Percentiles rank a stretch among this genome's conserved stretches.
These are phyloP conservation scores for Mycothermus thermophilus DNA, from an alignment of 495 filamentous ascomycete genomes.

Conservation along the genomic window DNA sequence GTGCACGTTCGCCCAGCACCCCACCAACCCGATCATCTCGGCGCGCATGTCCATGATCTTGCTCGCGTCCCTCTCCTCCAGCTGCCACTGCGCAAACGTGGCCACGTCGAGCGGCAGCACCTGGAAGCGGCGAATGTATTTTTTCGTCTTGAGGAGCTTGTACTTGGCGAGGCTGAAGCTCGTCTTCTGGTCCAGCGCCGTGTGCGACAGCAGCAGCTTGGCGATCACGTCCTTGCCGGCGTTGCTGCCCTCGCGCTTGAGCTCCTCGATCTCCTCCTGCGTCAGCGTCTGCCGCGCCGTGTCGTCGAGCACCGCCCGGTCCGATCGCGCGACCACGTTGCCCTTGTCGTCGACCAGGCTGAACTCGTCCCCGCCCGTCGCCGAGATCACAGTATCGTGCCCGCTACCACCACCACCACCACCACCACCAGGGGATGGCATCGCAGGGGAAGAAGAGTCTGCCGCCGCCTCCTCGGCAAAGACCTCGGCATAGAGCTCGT, in stretches of 20 bases:
- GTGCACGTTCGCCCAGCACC: constrained; percentile 40
- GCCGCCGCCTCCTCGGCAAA: constrained; percentile 39
- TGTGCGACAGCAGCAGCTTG: constrained; percentile 72
- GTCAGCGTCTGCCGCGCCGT: constrained; percentile 68
- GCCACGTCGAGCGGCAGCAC: constrained; percentile 70
- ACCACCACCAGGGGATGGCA: no score
- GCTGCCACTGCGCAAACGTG: constrained; percentile 53
- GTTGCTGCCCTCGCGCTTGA: constrained; percentile 65
- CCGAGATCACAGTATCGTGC: constrained; percentile 18
- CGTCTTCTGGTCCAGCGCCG: constrained; percentile 83
- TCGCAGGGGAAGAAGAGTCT: constrained; percentile 19
- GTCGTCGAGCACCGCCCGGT: constrained; percentile 68
- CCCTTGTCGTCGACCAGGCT: constrained; percentile 33
- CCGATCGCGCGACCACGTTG: constrained; percentile 58
- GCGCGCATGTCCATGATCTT: constrained; percentile 83
- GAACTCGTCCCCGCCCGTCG: constrained; percentile 23
- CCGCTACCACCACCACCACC: constrained; percentile 12
- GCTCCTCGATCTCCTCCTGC: constrained; percentile 74
- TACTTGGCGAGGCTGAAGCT: constrained; percentile 89
- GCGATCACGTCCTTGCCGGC: constrained; percentile 80
- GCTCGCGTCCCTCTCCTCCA: constrained; percentile 59
- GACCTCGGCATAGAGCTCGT: constrained; percentile 73
- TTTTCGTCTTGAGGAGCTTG: constrained; percentile 81
- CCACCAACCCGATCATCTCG: constrained; percentile 60
- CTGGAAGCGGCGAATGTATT: constrained; percentile 79